Conservation (phyloP, 2,329 filamentous ascomycete species). For the Lojkania enalia region DNA sequence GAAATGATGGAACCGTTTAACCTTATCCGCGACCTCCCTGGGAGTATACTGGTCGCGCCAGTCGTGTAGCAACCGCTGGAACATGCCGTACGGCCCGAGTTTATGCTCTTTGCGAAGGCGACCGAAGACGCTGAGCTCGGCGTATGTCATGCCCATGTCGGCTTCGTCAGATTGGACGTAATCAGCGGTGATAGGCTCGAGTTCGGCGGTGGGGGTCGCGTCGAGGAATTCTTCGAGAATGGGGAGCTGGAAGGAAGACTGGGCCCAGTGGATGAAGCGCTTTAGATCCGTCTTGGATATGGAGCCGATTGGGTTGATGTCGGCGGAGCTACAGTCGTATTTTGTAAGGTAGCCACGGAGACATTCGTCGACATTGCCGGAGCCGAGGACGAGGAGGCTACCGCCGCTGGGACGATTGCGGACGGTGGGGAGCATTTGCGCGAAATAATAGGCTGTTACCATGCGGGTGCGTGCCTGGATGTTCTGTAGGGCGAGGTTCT, state of each 20-base stretch:
- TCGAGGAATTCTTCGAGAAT: slow-evolving; percentile 67
- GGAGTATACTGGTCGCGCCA: slow-evolving; percentile 50
- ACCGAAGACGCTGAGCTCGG: slow-evolving; percentile 58
- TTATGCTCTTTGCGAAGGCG: slow-evolving; percentile 59
- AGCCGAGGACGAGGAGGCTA: slow-evolving; percentile 66
- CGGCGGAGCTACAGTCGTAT: slow-evolving; percentile 63
- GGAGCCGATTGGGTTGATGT: slow-evolving; percentile 61
- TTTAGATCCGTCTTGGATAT: slow-evolving; percentile 71
- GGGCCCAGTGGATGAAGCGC: slow-evolving; percentile 66
- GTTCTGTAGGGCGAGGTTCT: slow-evolving; percentile 70
- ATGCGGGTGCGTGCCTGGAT: slow-evolving; percentile 68
- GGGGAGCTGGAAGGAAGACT: slow-evolving; percentile 60
- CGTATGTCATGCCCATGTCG: slow-evolving; percentile 55
- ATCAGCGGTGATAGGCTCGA: slow-evolving; percentile 65
- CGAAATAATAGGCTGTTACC: slow-evolving; percentile 67
- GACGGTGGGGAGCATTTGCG: slow-evolving; percentile 63
- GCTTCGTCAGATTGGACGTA: slow-evolving; percentile 64
- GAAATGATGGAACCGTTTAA: slow-evolving; percentile 47
- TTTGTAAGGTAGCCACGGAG: slow-evolving; percentile 67
- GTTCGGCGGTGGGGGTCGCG: slow-evolving; percentile 52
- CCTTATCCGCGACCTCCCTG: slow-evolving; percentile 53
- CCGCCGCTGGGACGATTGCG: slow-evolving; percentile 61
- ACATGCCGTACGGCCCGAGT: slow-evolving; percentile 59
- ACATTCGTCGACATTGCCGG: slow-evolving; percentile 63
- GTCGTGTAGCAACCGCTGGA: slow-evolving; percentile 55